A percentile compares a stretch with the other conserved stretches of the same genome.
Conservation (phyloP, 768 basidiomycete genomes). For the Suillus clintonianus region DNA sequence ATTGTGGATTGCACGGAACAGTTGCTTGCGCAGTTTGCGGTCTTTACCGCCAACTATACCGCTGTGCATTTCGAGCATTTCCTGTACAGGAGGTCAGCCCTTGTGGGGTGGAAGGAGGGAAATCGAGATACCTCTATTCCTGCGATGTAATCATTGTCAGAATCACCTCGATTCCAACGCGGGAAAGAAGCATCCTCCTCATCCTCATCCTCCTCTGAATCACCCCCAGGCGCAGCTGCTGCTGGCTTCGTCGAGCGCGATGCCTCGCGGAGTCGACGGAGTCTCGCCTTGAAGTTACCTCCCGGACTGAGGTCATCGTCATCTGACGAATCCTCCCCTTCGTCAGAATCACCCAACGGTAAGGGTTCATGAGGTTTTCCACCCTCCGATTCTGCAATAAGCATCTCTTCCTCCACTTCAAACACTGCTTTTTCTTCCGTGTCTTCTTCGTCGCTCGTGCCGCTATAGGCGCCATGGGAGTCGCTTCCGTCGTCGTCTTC, state of each 20-base stretch:
- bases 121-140: slow-evolving; percentile 50
- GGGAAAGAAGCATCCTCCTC: slow-evolving; percentile 28
- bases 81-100: slow-evolving; percentile 48
- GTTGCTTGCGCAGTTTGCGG: slow-evolving; percentile 51
- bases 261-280: slow-evolving; percentile 33
- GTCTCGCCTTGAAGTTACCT: slow-evolving; percentile 37
- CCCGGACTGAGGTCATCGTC: slow-evolving; percentile 35
- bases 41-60: slow-evolving; percentile 46
- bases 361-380: not conserved
- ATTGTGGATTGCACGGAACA: slow-evolving; percentile 62
- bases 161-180: slow-evolving; percentile 44
- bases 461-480: slow-evolving; percentile 25
- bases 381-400: slow-evolving; percentile 38
- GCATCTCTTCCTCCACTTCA: slow-evolving; percentile 46
- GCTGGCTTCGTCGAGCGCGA: slow-evolving; percentile 1
- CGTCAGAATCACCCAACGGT: slow-evolving; percentile 13
- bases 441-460: slow-evolving; percentile 31
- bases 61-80: slow-evolving; percentile 59
- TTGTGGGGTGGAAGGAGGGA: not conserved
- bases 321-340: slow-evolving; percentile 35
- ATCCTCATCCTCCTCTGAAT: slow-evolving; percentile 32
- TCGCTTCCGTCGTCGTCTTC: slow-evolving; percentile 27
- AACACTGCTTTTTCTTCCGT: slow-evolving; percentile 39
- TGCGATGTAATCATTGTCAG: slow-evolving; percentile 59
- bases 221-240: slow-evolving; percentile 19